Conservation (phyloP, 805 yeast species). For the Saccharomycopsis synnaedendra region DNA sequence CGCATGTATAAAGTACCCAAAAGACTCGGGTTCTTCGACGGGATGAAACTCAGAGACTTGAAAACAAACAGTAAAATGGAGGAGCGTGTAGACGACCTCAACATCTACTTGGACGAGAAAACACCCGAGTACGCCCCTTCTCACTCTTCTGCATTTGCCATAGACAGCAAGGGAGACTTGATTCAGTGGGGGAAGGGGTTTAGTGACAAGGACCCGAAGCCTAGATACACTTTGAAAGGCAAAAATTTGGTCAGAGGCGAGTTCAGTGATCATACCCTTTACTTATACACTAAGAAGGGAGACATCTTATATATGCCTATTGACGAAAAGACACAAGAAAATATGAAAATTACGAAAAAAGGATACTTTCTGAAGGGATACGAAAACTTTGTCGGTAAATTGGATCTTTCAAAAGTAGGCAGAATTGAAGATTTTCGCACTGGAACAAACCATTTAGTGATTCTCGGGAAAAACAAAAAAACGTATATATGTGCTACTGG, state of each 20-base stretch:
- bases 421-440: constrained; percentile 38
- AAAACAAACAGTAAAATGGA: constrained; percentile 23
- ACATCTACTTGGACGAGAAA: constrained; percentile 21
- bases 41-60: constrained; percentile 44
- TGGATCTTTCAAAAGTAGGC: constrained; percentile 24
- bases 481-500: constrained; percentile 59
- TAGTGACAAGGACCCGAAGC: constrained; percentile 21
- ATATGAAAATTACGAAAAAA: not conserved
- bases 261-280: constrained; percentile 43
- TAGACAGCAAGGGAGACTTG: constrained; percentile 59
- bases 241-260: constrained; percentile 32
- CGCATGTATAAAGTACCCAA: constrained; percentile 39
- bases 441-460: constrained; percentile 63
- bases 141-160: constrained; percentile 36
- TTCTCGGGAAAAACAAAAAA: constrained; percentile 46
- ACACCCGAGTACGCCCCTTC: constrained; percentile 21
- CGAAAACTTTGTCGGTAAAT: not conserved
- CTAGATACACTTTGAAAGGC: constrained; percentile 32
- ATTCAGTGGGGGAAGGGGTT: constrained; percentile 56
- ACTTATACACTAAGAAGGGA: constrained; percentile 30
- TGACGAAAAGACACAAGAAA: constrained; percentile 20
- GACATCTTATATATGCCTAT: constrained; percentile 27
- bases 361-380: not conserved
- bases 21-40: constrained; percentile 55
- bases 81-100: constrained; percentile 12